phyloP scores from a whole-genome alignment of 768 basidiomycete species.

The Punctularia strigosozonata region DNA sequence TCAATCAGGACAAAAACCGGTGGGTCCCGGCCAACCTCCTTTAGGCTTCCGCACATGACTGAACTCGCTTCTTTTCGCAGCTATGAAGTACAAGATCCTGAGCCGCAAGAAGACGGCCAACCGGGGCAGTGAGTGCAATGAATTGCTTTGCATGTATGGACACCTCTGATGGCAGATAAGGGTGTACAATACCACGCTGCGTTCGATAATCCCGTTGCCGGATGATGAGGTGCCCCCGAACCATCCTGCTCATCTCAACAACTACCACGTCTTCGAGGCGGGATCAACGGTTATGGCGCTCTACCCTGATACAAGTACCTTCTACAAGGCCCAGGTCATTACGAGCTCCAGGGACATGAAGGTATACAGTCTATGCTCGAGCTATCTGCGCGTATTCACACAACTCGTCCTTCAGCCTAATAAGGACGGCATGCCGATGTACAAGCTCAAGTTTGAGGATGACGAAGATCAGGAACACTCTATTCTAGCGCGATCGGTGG shows the following conservation, averaged over 20 bases:
- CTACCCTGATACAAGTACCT: conserved; percentile 88
- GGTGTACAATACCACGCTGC: conserved; percentile 61
- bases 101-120: conserved; percentile 72
- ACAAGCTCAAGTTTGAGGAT: conserved; percentile 82
- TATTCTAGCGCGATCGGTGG: conserved; percentile 70
- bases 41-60: not conserved
- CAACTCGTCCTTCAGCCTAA: too few species aligned
- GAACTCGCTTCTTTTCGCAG: conserved; percentile 25
- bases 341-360: conserved; percentile 43
- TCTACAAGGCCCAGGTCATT: conserved; percentile 79
- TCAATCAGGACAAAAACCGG: conserved; percentile 65
- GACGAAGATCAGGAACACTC: conserved; percentile 76
- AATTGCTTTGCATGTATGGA: not conserved
- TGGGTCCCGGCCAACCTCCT: conserved; percentile 14
- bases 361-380: too few species aligned
- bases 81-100: conserved; percentile 80
- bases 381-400: too few species aligned
- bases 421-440: conserved; percentile 43
- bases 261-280: conserved; percentile 60
- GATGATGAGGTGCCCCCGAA: conserved; percentile 50
- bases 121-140: conserved; percentile 35
- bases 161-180: conserved; percentile 25
- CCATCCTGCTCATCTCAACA: conserved; percentile 50
- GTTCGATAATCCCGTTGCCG: conserved; percentile 69
- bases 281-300: conserved; percentile 74